Base-by-base conservation (phyloP, 106 monocot genomes). In the Dendrobium nobile region DNA sequence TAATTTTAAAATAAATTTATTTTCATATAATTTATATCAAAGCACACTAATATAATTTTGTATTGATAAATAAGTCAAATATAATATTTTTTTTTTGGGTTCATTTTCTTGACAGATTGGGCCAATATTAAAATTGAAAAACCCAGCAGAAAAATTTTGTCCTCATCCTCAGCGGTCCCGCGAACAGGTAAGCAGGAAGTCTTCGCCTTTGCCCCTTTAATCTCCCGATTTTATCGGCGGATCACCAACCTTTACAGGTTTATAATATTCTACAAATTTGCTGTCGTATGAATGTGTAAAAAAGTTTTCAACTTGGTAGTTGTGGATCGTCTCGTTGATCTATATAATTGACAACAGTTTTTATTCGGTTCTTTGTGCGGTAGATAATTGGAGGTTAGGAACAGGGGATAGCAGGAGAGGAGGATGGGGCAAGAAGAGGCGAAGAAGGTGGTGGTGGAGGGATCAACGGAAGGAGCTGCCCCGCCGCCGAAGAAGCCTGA, bases 371-470 rank as follows among this genome's bases (percentile, higher is more conserved):
- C 9, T 54, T 10, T 54, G 7, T 54, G 54, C 7, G 54, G 16
- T 54, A 54, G 9, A 10, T 54, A 54, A 20, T 73, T 19, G 43
- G 9, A 44, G 43, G 43, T 42, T 19, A 8, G 20, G 44, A 15
- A 37, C 13, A 42, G 72, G 44, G 43, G 74, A 74, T 20, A 67
- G 80, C 41, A 45, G 67, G 74, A 33, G 17, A 75, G 47, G 73
- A 80, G 41, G 22, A 80, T 59, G 79, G 78, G 59, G 41, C 75
- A 77, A 76, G 85, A 73, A 41, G 85, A 81, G 67, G 24, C 78
- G 7, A 54, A 70, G 84, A 84, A 84, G 74, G 78, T 78, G 40
- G 83, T 80, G 65, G 79, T 18, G 20, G 82, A 67, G 47, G 79
- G 58, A 10, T 77, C 41, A 5, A 48, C 82, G 17, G 40, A 65